Evolutionary conservation across 2,329 filamentous ascomycete species (phyloP).

Genomic region (Verticillium tricorpus): DNA sequence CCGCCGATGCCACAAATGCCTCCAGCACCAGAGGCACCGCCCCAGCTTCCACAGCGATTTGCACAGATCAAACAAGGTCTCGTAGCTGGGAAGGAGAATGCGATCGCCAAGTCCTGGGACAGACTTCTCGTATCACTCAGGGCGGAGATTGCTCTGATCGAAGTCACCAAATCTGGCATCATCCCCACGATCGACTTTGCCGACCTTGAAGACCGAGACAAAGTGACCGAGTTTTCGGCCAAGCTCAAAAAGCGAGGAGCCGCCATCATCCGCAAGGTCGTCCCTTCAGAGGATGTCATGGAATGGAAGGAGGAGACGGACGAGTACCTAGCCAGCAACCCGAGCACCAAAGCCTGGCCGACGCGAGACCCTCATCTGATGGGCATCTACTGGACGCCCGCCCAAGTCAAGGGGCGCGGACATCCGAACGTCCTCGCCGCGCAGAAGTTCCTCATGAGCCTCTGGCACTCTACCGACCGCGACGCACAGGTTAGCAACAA

Average conservation of each 20-base stretch:
- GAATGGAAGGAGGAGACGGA: constrained; percentile 45
- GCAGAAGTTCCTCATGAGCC: constrained; percentile 61
- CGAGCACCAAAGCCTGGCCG: constrained; percentile 24
- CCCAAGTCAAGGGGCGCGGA: constrained; percentile 63
- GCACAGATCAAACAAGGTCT: constrained; percentile 51
- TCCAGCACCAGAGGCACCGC: constrained; percentile 9
- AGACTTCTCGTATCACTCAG: constrained; percentile 48
- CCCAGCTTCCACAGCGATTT: constrained; percentile 55
- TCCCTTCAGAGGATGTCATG: constrained; percentile 53
- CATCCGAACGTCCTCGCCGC: constrained; percentile 59
- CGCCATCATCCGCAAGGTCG: constrained; percentile 60
- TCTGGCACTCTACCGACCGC: constrained; percentile 59
- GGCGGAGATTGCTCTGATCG: constrained; percentile 48
- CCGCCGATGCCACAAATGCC: neutral
- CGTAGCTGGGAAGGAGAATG: constrained; percentile 49
- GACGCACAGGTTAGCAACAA: constrained; percentile 54
- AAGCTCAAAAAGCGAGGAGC: constrained; percentile 34
- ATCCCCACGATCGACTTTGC: constrained; percentile 52
- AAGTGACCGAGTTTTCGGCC: constrained; percentile 45
- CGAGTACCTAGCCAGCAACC: constrained; percentile 46
- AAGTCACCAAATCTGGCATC: constrained; percentile 43
- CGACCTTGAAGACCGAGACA: constrained; percentile 41
- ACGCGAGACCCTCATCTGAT: constrained; percentile 26
- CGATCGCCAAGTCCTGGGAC: constrained; percentile 50
- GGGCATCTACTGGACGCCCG: constrained; percentile 56